Evolutionary conservation across 441 rosid species (phyloP).

Genomic region (Adansonia grandidieri): DNA sequence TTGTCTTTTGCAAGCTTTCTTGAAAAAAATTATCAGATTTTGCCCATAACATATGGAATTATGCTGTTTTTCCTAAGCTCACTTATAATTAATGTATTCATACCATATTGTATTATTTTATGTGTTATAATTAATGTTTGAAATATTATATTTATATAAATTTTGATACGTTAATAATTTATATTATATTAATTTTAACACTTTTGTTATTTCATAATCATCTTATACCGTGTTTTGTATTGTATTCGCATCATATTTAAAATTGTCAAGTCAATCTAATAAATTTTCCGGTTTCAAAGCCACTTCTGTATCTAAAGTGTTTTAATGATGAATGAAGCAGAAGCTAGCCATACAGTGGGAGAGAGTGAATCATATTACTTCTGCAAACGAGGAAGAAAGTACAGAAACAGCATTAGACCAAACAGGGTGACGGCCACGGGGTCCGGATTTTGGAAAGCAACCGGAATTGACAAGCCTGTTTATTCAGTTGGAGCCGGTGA

Average conservation of each 20-base stretch:
- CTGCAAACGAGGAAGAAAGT: slow-evolving; percentile 88
- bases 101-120: too few relatives aligned
- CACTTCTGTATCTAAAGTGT: neutral
- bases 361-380: slow-evolving; percentile 81
- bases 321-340: slow-evolving; percentile 7
- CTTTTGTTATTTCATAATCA: too few relatives aligned
- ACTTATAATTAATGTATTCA: too few relatives aligned
- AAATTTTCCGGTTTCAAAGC: too few relatives aligned
- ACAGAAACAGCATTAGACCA: slow-evolving; percentile 87
- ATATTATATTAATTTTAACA: neutral
- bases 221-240: too few relatives aligned
- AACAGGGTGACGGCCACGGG: slow-evolving; percentile 71
- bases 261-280: too few relatives aligned
- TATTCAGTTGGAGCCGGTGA: slow-evolving; percentile 39
- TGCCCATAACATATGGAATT: too few relatives aligned
- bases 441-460: slow-evolving; percentile 98
- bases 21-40: too few relatives aligned
- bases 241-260: too few relatives aligned
- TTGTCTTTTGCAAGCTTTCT: too few relatives aligned
- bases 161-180: neutral
- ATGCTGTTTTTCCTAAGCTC: too few relatives aligned
- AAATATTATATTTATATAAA: neutral
- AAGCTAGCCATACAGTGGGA: slow-evolving; percentile 27
- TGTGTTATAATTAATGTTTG: too few relatives aligned
- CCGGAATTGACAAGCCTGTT: slow-evolving; percentile 87